Conservation (phyloP, 805 yeast genomes). For the Candida khao-thaluensis region DNA sequence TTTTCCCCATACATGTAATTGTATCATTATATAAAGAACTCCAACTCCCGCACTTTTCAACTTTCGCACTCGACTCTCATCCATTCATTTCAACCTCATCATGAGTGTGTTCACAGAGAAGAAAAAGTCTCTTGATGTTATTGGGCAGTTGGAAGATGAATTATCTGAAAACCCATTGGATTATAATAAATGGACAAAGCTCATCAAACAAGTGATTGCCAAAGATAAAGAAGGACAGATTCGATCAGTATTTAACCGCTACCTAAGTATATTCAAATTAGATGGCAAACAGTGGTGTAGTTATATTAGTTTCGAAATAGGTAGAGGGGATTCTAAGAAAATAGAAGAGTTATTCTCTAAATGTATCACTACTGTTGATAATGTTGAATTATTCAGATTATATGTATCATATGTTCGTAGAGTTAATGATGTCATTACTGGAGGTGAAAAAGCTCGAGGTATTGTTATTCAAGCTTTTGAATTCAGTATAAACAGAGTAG, state of each 20-base stretch:
- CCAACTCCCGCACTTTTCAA: no score
- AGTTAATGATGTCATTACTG: constrained; percentile 66
- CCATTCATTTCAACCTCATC: not conserved
- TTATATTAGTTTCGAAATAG: constrained; percentile 64
- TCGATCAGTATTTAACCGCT: constrained; percentile 55
- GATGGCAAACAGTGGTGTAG: constrained; percentile 66
- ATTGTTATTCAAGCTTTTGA: constrained; percentile 80
- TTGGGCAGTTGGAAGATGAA: constrained; percentile 58
- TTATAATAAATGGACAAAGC: constrained; percentile 54
- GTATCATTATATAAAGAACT: constrained; percentile 16
- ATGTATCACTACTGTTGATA: constrained; percentile 59
- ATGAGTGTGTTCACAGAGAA: constrained; percentile 10
- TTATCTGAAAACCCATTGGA: constrained; percentile 53
- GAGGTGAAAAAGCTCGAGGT: constrained; percentile 77
- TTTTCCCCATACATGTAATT: constrained; percentile 58
- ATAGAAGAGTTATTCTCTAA: constrained; percentile 68
- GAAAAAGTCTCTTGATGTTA: constrained; percentile 43
- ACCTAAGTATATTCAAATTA: constrained; percentile 63
- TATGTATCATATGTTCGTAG: constrained; percentile 78
- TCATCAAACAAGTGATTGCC: constrained; percentile 47
- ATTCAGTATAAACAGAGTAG: constrained; percentile 74
- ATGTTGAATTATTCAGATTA: constrained; percentile 70
- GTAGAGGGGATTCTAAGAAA: constrained; percentile 59
- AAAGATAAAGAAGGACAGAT: constrained; percentile 63
- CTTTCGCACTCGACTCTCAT: no score